Evolutionary conservation across 805 yeast species (phyloP).

Genomic region (Metschnikowia baotianmanensis): DNA sequence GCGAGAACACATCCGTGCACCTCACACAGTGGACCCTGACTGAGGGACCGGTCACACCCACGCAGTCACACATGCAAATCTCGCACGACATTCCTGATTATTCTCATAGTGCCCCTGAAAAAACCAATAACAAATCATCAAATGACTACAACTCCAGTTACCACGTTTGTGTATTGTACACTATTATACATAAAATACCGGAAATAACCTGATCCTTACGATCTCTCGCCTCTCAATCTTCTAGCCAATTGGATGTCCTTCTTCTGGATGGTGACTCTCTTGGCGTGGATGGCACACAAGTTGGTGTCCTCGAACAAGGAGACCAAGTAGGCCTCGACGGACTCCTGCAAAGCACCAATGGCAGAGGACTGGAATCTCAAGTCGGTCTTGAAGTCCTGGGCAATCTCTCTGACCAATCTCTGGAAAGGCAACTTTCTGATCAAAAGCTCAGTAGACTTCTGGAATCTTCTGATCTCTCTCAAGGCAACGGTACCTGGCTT

Average conservation of each 20-base stretch:
- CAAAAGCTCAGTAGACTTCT: constrained; percentile 90
- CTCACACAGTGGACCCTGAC: neutral
- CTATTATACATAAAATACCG: constrained; percentile 17
- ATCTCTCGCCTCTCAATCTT: constrained; percentile 96
- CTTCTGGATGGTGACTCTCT: constrained; percentile 98
- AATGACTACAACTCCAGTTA: too few relatives aligned
- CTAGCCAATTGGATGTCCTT: constrained; percentile 97
- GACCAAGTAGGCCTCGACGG: constrained; percentile 97
- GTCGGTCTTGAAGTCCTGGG: constrained; percentile 90
- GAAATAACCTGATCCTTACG: constrained; percentile 38
- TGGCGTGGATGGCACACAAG: constrained; percentile 98
- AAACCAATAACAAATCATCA: neutral
- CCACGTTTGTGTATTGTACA: constrained; percentile 18
- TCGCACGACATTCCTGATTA: neutral
- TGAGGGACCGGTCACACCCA: too few relatives aligned
- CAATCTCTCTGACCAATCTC: constrained; percentile 93
- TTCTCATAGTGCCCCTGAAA: neutral
- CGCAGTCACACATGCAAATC: neutral
- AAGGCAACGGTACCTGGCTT: constrained; percentile 97
- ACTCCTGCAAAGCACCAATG: constrained; percentile 96
- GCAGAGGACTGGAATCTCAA: constrained; percentile 97
- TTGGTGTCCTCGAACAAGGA: constrained; percentile 96
- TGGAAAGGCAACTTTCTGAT: constrained; percentile 97
- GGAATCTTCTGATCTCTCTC: constrained; percentile 97
- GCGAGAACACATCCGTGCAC: constrained; percentile 4